phyloP scores from a whole-genome alignment of 2,329 filamentous ascomycete species.

The Trichophyton verrucosum region DNA sequence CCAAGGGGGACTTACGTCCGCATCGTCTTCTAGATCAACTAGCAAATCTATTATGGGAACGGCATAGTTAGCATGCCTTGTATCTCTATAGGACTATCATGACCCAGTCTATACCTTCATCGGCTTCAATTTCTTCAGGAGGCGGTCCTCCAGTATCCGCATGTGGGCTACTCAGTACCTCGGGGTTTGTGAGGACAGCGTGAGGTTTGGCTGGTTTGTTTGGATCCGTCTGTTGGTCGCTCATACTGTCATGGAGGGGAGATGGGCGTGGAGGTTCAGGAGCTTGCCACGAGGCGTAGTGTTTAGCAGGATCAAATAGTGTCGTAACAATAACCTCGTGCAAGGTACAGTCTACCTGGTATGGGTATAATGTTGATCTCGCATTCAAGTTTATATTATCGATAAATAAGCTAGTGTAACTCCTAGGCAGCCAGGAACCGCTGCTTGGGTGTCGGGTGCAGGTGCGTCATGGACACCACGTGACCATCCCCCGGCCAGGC shows the following conservation, averaged over 20 bases:
- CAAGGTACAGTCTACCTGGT: no score
- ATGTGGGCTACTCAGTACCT: constrained; percentile 71
- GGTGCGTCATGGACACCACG: no score
- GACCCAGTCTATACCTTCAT: constrained; percentile 50
- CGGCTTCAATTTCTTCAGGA: constrained; percentile 64
- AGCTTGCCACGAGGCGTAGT: no score
- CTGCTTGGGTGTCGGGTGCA: no score
- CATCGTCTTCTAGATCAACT: constrained; percentile 44
- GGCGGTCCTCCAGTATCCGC: constrained; percentile 57
- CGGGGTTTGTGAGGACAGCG: constrained; percentile 59
- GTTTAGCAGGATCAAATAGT: no score
- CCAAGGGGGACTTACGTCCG: constrained; percentile 32
- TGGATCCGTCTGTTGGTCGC: constrained; percentile 26
- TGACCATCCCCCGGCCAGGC: no score
- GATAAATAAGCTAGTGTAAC: no score
- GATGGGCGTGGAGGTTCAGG: not conserved
- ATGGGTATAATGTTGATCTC: no score
- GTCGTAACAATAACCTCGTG: no score
- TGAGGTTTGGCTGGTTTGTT: constrained; percentile 36
- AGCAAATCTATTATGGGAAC: constrained; percentile 39
- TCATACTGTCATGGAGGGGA: not conserved
- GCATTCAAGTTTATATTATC: no score
- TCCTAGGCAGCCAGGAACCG: no score
- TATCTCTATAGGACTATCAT: no score
- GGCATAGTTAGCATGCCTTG: not conserved